Evolutionary conservation across 106 monocot genomes (phyloP).

Genomic region (Platanthera zijinensis): DNA sequence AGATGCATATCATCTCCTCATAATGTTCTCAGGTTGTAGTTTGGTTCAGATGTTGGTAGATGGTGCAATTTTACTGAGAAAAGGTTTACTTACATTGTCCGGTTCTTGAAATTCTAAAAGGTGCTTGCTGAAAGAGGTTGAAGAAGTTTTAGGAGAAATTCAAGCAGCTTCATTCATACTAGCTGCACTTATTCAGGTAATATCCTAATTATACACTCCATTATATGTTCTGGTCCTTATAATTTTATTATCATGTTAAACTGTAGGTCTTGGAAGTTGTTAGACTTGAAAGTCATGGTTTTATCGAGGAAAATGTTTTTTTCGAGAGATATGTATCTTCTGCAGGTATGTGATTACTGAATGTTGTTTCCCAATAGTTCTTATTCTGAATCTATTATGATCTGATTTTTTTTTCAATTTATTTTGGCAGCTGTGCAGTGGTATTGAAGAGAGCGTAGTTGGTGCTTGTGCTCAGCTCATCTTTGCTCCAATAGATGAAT

Average conservation of each 20-base stretch:
- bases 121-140: constrained; percentile 39
- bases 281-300: too few relatives aligned
- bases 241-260: too few relatives aligned
- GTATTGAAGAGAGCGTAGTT: constrained; percentile 63
- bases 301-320: too few relatives aligned
- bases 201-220: too few relatives aligned
- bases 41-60: constrained; percentile 22
- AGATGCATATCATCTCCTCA: constrained; percentile 26
- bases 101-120: constrained; percentile 21
- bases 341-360: too few relatives aligned
- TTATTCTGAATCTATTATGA: too few relatives aligned
- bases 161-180: constrained; percentile 20
- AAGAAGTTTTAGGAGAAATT: constrained; percentile 46
- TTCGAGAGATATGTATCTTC: too few relatives aligned
- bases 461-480: constrained; percentile 80
- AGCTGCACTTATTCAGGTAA: too few relatives aligned
- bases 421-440: constrained; percentile 63
- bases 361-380: too few relatives aligned
- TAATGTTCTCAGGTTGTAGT: constrained; percentile 17
- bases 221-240: too few relatives aligned
- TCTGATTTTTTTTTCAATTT: background rate
- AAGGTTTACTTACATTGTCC: constrained; percentile 28
- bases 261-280: too few relatives aligned
- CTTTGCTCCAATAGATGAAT: constrained; percentile 93
- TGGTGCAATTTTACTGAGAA: constrained; percentile 43